Evolutionary conservation across 352 stramenopile species (phyloP).

Genomic region (Blastocystis hominis): DNA sequence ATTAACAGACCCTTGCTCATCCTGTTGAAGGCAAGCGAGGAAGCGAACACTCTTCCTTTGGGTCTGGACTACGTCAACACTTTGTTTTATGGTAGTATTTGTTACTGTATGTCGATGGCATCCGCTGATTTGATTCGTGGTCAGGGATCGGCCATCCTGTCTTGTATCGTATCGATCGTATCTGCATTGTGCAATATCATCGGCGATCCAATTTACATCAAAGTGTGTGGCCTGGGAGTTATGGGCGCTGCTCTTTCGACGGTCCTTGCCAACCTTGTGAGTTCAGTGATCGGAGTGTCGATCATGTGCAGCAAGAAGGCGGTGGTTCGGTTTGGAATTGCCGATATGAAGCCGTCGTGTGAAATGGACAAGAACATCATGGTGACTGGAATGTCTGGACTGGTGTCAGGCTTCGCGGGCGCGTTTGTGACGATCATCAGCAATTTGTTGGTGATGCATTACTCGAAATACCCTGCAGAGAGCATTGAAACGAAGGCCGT

Average conservation of each 20-base stretch:
- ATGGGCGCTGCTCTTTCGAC: background rate
- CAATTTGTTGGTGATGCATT: conserved; percentile 30
- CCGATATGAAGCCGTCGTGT: conserved; percentile 13
- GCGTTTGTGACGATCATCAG: conserved; percentile 48
- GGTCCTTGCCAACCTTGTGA: conserved; percentile 40
- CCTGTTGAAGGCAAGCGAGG: background rate
- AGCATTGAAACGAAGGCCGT: background rate
- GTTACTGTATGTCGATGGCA: conserved; percentile 22
- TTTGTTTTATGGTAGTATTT: conserved; percentile 22
- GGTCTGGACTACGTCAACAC: background rate
- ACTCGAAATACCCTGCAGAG: conserved; percentile 39
- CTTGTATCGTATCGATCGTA: conserved; percentile 22
- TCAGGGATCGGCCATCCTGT: conserved; percentile 17
- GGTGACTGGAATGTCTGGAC: background rate
- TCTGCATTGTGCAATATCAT: conserved; percentile 40
- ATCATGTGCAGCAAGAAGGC: conserved; percentile 10
- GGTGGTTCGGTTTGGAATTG: background rate
- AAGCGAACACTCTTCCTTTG: background rate
- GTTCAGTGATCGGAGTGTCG: background rate
- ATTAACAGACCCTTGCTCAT: conserved; percentile 20
- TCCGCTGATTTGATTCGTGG: conserved; percentile 42
- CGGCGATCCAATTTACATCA: conserved; percentile 37
- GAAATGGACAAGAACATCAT: background rate
- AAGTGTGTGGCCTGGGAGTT: background rate
- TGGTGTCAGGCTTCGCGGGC: conserved; percentile 5